Conservation (phyloP, 768 basidiomycete genomes). For the Terana coerulea region DNA sequence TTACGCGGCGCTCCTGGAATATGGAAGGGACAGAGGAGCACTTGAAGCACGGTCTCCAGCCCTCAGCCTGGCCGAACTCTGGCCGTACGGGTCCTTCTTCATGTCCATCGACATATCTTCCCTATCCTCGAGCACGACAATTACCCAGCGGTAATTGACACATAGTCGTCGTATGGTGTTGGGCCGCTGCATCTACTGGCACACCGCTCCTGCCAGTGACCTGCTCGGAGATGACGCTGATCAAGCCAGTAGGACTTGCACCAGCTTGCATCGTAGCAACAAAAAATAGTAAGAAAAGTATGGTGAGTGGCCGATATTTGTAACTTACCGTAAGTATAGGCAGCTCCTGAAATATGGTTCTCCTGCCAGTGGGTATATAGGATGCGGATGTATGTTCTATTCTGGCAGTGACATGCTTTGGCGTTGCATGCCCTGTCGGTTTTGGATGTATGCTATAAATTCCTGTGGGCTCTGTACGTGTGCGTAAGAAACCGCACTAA, state of each 20-base stretch:
- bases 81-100: slow-evolving; percentile 18
- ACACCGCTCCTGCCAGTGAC: slow-evolving; percentile 16
- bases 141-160: slow-evolving; percentile 51
- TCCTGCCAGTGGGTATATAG: too few species aligned
- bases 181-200: slow-evolving; percentile 13
- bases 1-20: background rate
- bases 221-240: slow-evolving; percentile 14
- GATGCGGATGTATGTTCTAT: too few species aligned
- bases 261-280: slow-evolving; percentile 18
- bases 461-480: too few species aligned
- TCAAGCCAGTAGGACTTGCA: slow-evolving; percentile 20
- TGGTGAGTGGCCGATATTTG: background rate
- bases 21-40: background rate
- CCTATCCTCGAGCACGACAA: slow-evolving; percentile 40
- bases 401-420: too few species aligned
- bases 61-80: background rate
- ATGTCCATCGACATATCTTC: slow-evolving; percentile 16
- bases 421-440: too few species aligned
- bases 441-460: too few species aligned
- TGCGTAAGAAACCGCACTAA: too few species aligned
- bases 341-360: too few species aligned
- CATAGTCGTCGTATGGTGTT: slow-evolving; percentile 38
- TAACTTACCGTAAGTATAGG: too few species aligned
- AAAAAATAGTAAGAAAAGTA: background rate
- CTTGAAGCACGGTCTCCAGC: slow-evolving; percentile 11